A percentile compares a stretch with the other conserved stretches of the same genome.
Conservation (phyloP, 1,284 basidiomycete genomes). For the Serendipita sp. region DNA sequence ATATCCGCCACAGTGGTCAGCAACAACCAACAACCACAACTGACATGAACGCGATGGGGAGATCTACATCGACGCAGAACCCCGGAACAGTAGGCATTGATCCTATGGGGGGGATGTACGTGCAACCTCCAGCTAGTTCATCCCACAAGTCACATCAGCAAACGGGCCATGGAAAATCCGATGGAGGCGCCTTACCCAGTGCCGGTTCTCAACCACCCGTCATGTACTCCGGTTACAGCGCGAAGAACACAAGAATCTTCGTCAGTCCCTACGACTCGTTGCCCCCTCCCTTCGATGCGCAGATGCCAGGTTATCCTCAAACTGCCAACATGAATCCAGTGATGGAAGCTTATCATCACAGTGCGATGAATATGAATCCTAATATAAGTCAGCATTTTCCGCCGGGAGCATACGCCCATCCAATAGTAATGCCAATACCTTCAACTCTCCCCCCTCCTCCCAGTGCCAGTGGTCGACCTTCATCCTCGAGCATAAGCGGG, state of each 20-base stretch:
- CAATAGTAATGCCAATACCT: neutral
- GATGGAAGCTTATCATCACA: neutral
- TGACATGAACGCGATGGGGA: no score
- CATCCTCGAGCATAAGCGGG: neutral
- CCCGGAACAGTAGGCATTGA: neutral
- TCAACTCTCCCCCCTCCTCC: neutral
- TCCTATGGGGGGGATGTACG: neutral
- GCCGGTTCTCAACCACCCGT: neutral
- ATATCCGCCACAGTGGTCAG: neutral
- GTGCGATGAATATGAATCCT: conserved; percentile 4
- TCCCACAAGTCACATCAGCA: neutral
- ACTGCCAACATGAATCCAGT: neutral
- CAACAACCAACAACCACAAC: no score
- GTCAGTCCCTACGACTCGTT: neutral
- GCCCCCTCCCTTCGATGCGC: neutral
- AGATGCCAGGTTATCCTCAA: neutral
- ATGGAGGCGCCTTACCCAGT: neutral
- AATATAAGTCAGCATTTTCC: neutral
- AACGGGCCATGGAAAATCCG: neutral
- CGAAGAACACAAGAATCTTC: neutral
- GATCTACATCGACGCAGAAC: neutral
- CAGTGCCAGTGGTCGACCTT: neutral
- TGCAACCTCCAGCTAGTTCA: neutral
- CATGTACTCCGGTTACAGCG: neutral
- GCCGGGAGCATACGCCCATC: neutral